phyloP scores from a whole-genome alignment of 768 basidiomycete genomes.

The Candolleomyces aberdarensis region DNA sequence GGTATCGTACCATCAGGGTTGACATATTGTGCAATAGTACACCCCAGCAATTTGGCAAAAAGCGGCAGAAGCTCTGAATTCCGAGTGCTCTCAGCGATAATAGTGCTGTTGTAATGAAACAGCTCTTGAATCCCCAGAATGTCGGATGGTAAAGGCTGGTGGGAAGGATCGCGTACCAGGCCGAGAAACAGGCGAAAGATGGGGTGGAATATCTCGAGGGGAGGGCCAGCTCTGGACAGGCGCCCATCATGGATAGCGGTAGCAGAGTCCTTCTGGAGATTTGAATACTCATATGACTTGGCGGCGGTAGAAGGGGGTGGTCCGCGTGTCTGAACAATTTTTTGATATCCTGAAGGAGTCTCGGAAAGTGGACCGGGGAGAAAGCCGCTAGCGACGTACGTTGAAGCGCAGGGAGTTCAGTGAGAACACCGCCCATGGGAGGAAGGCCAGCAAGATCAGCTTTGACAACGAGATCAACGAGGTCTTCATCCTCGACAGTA shows the following conservation, averaged over 20 bases:
- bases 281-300: not conserved
- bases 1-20: not conserved
- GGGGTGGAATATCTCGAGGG: slow-evolving; percentile 24
- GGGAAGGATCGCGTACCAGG: slow-evolving; percentile 10
- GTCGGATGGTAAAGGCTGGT: not conserved
- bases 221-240: slow-evolving; percentile 15
- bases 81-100: not conserved
- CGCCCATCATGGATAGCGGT: slow-evolving; percentile 11
- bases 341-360: no score
- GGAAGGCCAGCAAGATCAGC: no score
- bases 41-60: not conserved
- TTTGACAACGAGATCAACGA: no score
- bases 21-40: not conserved
- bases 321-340: no score
- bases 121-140: not conserved
- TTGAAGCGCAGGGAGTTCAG: no score
- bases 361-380: no score
- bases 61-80: not conserved
- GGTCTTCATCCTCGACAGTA: no score
- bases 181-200: slow-evolving; percentile 23
- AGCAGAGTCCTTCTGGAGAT: not conserved
- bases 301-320: not conserved
- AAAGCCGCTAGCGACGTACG: no score
- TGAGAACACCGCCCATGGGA: no score
- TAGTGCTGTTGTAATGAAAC: not conserved